phyloP scores from a whole-genome alignment of 1,139 yeast genomes.

The Diutina mesorugosa region DNA sequence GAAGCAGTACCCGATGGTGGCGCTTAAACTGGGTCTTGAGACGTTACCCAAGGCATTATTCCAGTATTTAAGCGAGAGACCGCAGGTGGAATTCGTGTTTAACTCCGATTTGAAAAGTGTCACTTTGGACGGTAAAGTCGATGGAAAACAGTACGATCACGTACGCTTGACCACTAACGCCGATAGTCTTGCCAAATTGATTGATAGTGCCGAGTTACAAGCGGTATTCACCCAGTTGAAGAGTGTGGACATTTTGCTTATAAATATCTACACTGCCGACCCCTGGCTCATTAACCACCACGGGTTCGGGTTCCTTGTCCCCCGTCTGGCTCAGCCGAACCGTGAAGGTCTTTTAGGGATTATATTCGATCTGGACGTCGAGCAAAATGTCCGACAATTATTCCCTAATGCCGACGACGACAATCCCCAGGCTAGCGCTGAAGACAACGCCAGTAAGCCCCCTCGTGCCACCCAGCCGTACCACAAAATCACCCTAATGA shows the following conservation, averaged over 20 bases:
- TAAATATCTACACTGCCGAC: not conserved
- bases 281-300: constrained; percentile 9
- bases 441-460: too few relatives aligned
- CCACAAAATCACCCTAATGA: constrained; percentile 75
- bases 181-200: not conserved
- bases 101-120: constrained; percentile 12
- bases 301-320: constrained; percentile 88
- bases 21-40: constrained; percentile 40
- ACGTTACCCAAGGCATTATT: constrained; percentile 32
- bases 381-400: constrained; percentile 20
- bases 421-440: not conserved
- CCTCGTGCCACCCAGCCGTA: constrained; percentile 14
- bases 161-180: constrained; percentile 32
- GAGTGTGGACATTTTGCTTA: not conserved
- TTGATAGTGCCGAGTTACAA: not conserved
- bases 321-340: constrained; percentile 34
- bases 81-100: constrained; percentile 28
- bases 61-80: constrained; percentile 16
- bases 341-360: constrained; percentile 66
- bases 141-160: constrained; percentile 27
- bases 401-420: constrained; percentile 9
- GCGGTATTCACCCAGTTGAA: not conserved
- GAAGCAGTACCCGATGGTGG: constrained; percentile 39
- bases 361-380: constrained; percentile 81
- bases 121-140: constrained; percentile 6